Conservation (phyloP, 1,139 yeast genomes). For the Candida dubliniensis region DNA sequence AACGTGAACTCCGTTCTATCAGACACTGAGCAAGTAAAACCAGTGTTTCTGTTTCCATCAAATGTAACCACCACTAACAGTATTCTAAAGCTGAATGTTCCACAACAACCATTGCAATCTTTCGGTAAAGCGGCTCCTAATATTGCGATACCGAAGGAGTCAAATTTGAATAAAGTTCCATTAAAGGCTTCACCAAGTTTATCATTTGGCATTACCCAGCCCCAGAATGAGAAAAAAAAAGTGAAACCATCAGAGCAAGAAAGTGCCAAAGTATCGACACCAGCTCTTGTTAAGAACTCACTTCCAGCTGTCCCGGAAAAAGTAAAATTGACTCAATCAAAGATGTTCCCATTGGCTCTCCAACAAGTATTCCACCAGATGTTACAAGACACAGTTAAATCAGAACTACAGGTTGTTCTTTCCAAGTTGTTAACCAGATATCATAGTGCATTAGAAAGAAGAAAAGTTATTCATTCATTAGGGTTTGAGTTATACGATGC, state of each 20-base stretch:
- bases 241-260: not conserved
- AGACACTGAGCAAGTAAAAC: too few relatives aligned
- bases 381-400: conserved; percentile 29
- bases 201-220: too few relatives aligned
- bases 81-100: too few relatives aligned
- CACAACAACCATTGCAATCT: too few relatives aligned
- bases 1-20: too few relatives aligned
- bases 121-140: too few relatives aligned
- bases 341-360: conserved; percentile 21
- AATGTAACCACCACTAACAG: too few relatives aligned
- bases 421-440: conserved; percentile 25
- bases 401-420: conserved; percentile 28
- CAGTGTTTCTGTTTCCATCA: too few relatives aligned
- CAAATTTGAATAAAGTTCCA: too few relatives aligned
- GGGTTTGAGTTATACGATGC: conserved; percentile 55
- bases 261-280: not conserved
- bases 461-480: conserved; percentile 34
- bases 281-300: not conserved
- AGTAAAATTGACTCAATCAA: conserved; percentile 19
- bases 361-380: conserved; percentile 27
- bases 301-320: not conserved
- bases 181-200: too few relatives aligned
- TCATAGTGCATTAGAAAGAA: conserved; percentile 25
- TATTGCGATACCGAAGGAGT: too few relatives aligned
- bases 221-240: too few relatives aligned